phyloP scores from a whole-genome alignment of 1,284 basidiomycete species.

The Irpex sp. region DNA sequence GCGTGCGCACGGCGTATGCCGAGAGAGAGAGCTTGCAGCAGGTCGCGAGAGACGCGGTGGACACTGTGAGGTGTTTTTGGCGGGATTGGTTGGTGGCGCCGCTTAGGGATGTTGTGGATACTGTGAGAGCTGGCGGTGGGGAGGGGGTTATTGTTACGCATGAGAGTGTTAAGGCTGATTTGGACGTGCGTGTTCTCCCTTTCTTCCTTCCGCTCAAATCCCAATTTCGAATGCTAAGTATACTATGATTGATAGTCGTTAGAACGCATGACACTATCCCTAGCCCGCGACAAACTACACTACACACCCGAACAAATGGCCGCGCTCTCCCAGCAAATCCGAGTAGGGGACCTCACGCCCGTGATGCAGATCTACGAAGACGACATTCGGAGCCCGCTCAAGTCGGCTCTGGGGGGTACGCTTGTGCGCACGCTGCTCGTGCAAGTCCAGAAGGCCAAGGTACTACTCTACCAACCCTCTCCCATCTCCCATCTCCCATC shows the following conservation, averaged over 20 bases:
- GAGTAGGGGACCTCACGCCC: conserved; percentile 81
- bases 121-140: conserved; percentile 73
- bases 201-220: neutral
- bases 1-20: conserved; percentile 40
- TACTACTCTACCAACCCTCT: conserved; percentile 30
- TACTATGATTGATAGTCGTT: conserved; percentile 53
- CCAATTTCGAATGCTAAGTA: too few relatives aligned
- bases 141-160: conserved; percentile 69
- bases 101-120: conserved; percentile 75
- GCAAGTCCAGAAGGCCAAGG: conserved; percentile 96
- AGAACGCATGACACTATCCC: conserved; percentile 86
- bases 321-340: conserved; percentile 61
- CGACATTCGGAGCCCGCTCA: conserved; percentile 84
- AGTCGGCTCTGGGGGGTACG: conserved; percentile 76
- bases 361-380: conserved; percentile 89
- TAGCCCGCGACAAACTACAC: conserved; percentile 76
- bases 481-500: too few relatives aligned
- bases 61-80: conserved; percentile 75
- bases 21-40: conserved; percentile 48
- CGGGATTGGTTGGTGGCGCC: conserved; percentile 87
- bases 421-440: conserved; percentile 86
- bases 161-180: conserved; percentile 76
- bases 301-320: conserved; percentile 60
- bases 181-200: conserved; percentile 52
- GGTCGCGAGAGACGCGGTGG: conserved; percentile 54